Evolutionary conservation across 2,329 filamentous ascomycete genomes (phyloP).

Genomic region (Drechslera avenae): DNA sequence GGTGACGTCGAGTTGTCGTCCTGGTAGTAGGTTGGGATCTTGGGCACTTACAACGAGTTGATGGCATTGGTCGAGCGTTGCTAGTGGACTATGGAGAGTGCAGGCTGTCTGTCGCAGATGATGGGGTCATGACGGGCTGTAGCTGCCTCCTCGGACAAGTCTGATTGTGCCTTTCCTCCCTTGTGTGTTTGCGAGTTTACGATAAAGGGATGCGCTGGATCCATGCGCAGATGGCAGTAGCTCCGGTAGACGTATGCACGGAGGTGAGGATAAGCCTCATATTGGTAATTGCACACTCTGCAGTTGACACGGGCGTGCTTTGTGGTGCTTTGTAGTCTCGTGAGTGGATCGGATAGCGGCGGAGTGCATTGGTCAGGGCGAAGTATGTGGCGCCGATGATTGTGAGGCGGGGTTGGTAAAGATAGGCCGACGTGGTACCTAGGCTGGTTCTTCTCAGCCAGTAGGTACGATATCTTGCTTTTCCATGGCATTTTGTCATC

Average conservation of each 20-base stretch:
- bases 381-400: background rate
- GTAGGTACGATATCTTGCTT: background rate
- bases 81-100: conserved; percentile 32
- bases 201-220: conserved; percentile 11
- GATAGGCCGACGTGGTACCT: background rate
- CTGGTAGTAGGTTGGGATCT: conserved; percentile 31
- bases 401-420: background rate
- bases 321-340: conserved; percentile 27
- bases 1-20: conserved; percentile 39
- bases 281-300: conserved; percentile 23
- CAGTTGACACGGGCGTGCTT: conserved; percentile 19
- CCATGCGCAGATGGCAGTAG: conserved; percentile 32
- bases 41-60: conserved; percentile 5
- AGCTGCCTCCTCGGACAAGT: background rate
- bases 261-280: conserved; percentile 26
- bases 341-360: conserved; percentile 6
- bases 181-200: background rate
- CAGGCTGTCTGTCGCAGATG: conserved; percentile 26
- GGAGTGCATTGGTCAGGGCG: background rate
- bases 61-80: conserved; percentile 25
- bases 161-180: background rate
- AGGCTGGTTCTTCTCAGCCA: background rate
- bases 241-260: conserved; percentile 29
- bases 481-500: too few relatives aligned
- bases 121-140: conserved; percentile 19